phyloP scores from a whole-genome alignment of 2,329 filamentous ascomycete species.

The Trichoderma oligosporum region DNA sequence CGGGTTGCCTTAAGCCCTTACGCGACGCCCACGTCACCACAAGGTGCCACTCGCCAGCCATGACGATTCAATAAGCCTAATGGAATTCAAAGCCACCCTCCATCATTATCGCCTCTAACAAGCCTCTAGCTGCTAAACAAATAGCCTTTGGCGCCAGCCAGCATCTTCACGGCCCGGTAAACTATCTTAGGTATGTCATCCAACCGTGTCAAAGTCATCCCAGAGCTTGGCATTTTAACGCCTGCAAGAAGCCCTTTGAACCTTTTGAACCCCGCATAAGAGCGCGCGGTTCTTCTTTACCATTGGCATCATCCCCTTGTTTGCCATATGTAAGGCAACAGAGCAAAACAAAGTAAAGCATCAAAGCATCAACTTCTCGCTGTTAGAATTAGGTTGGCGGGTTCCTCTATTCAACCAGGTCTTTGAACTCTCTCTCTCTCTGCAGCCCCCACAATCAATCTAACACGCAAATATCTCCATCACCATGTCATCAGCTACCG shows the following conservation, averaged over 20 bases:
- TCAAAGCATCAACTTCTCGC: neutral
- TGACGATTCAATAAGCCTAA: constrained; percentile 18
- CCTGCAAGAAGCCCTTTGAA: neutral
- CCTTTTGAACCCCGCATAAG: constrained; percentile 13
- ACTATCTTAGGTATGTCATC: neutral
- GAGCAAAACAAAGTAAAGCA: too few relatives aligned
- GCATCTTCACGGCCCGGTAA: constrained; percentile 9
- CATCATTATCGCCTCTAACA: constrained; percentile 3
- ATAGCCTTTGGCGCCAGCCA: constrained; percentile 1
- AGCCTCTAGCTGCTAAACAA: too few relatives aligned
- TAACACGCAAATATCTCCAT: constrained; percentile 1
- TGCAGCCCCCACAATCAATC: constrained; percentile 7
- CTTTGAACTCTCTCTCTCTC: too few relatives aligned
- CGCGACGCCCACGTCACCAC: constrained; percentile 17
- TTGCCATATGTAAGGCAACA: constrained; percentile 6
- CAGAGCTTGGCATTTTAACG: neutral
- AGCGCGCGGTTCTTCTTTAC: neutral
- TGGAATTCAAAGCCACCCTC: constrained; percentile 10
- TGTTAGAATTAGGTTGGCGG: neutral
- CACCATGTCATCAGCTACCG: constrained; percentile 24
- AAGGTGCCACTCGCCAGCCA: constrained; percentile 13
- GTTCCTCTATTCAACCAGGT: neutral
- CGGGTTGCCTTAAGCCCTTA: constrained; percentile 8
- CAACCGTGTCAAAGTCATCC: neutral
- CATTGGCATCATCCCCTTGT: neutral